Base-by-base conservation (phyloP, 2,329 filamentous ascomycete species). In the Aspergillus neotritici region DNA sequence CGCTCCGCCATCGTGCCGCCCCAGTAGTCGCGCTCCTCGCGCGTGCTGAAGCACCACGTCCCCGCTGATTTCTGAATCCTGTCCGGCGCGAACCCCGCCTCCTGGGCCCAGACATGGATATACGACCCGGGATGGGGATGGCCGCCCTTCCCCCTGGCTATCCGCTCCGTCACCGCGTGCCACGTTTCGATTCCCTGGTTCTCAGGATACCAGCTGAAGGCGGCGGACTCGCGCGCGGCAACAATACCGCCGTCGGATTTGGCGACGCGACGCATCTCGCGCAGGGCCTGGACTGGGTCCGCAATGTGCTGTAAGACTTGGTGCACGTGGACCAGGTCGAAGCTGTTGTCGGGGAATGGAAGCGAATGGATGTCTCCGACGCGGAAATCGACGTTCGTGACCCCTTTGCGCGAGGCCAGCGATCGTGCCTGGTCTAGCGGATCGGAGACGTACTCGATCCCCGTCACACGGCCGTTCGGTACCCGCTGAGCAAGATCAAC, bases 281-380 rank as follows among this genome's bases (percentile, higher is more conserved):
- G 62, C 40, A 82, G 60, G 0, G 75, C 74, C 2, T 62, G 56
- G 0, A 76, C 59, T 0, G 78, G 77, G 40, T 77, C 66, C 9
- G 65, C 54, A 4, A 83, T 62, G 54, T 83, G 79, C 45, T 75
- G 71, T 5, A 83, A 64, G 1, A 82, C 73, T 52, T 82, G 78
- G 51, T 80, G 76, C 8, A 72, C 74, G 52, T 79, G 75, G 3
- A 82, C 78, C 4, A 83, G 55, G 48, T 83, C 80, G 48, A 83
- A 83, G 1, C 63, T 60, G 17, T 64, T 62, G 34, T 80, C 72
- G 2, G 44, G 36, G 35, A 64, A 66, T 1, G 55, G 47, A 1
- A 75, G 64, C 2, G 60, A 48, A 44, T 71, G 68, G 11, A 73
- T 73, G 61, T 70, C 60, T 8, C 62, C 68, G 3, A 59, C 49